Evolutionary conservation across 2,329 filamentous ascomycete genomes (phyloP), one percentile per base, ranked within the genome.

Genomic region (Penicillium italicum): DNA sequence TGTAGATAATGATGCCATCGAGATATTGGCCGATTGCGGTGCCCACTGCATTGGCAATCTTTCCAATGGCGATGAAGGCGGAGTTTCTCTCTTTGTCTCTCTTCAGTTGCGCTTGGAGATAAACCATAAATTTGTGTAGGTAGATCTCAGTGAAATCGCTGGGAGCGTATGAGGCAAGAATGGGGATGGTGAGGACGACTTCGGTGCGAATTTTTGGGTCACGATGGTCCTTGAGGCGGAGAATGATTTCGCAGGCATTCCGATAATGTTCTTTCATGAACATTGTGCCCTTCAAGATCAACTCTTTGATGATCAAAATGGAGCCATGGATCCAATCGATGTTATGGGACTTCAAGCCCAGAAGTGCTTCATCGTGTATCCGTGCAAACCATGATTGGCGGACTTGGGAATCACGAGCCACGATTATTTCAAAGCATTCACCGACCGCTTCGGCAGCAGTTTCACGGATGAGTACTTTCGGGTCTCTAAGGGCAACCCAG

Each of bases 221-320:
- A 51, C 90, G 85, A 66, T 97, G 91, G 65, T 99, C 94, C 73
- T 96, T 96, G 72, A 96, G 90, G 59, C 89, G 88, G 62, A 93
- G 86, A 34, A 97, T 90, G 60, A 94, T 92, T 60, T 99, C 94
- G 71, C 93, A 97, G 11, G 91, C 88, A 65, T 96, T 90, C 56
- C 88, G 85, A 73, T 97, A 99, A 69, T 92, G 86, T 37, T 92
- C 90, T 67, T 96, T 91, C 94, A 99, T 97, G 74, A 96, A 99
- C 93, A 99, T 99, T 65, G 91, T 92, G 50, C 94, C 94, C 71
- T 96, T 93, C 60, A 94, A 85, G 18, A 99, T 84, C 45, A 99
- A 82, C 75, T 97, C 93, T 72, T 93, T 95, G 66, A 97, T 82
- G 1, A 95, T 91, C 20, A 99, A 81, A 38, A 99, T 81, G 2